Percentiles rank a stretch among this genome's conserved stretches.
phyloP scores from a whole-genome alignment of 345 rosid species.

The Arabis hirsuta region DNA sequence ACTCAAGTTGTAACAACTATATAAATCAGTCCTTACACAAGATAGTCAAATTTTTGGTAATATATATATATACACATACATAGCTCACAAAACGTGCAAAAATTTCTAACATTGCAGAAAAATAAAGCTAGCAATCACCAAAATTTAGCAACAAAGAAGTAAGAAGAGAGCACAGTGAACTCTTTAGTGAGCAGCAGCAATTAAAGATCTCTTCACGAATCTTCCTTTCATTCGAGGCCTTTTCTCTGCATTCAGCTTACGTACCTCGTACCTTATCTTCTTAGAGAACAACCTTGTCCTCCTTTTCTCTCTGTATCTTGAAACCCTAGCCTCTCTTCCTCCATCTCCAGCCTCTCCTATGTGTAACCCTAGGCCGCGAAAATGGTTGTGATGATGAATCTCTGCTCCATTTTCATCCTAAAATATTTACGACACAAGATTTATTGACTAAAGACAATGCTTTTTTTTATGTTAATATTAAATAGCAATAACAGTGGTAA shows the following conservation, averaged over 20 bases:
- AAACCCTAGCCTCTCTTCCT: slow-evolving; percentile 86
- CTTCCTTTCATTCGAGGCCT: slow-evolving; percentile 99
- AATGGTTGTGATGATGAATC: slow-evolving; percentile 16
- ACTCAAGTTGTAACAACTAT: slow-evolving; percentile 6
- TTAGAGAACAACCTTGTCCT: slow-evolving; percentile 91
- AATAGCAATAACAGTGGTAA: not conserved
- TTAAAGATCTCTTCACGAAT: slow-evolving; percentile 76
- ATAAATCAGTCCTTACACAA: slow-evolving; percentile 30
- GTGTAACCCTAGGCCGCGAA: slow-evolving; percentile 26
- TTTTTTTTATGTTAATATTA: not conserved
- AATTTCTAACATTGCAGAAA: slow-evolving; percentile 27
- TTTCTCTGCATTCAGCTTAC: slow-evolving; percentile 94
- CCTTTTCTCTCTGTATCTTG: slow-evolving; percentile 87
- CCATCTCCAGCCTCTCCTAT: slow-evolving; percentile 46
- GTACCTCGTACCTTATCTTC: slow-evolving; percentile 96
- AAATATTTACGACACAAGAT: not conserved
- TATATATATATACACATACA: slow-evolving; percentile 24
- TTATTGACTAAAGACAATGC: slow-evolving; percentile 3
- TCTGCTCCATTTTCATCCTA: slow-evolving; percentile 33
- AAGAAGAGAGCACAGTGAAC: not conserved
- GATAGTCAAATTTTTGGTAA: slow-evolving; percentile 13
- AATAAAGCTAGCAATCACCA: slow-evolving; percentile 30
- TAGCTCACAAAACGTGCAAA: slow-evolving; percentile 37
- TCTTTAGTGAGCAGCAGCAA: slow-evolving; percentile 37
- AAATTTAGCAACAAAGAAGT: slow-evolving; percentile 22